A percentile compares a stretch with the other conserved stretches of the same genome.
These are phyloP conservation scores for Talaromyces marneffei DNA, from an alignment of 2,329 filamentous ascomycete genomes.

Conservation along the genomic window DNA sequence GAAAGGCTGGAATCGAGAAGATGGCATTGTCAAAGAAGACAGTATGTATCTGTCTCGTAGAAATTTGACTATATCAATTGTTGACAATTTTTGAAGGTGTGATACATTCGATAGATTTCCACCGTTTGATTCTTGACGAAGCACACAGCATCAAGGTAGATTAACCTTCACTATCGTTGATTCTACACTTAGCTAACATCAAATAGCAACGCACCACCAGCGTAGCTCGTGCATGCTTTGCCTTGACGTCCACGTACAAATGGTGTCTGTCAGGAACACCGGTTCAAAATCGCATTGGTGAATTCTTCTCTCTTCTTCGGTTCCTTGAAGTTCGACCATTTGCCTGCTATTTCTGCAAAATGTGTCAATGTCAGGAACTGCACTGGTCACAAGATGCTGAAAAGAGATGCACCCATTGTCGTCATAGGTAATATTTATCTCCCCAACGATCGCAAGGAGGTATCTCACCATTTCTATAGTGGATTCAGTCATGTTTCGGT, in stretches of 20 bases:
- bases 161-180: neutral
- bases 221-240: slow-evolving; percentile 92
- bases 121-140: slow-evolving; percentile 89
- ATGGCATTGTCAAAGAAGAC: slow-evolving; percentile 72
- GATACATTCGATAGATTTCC: slow-evolving; percentile 81
- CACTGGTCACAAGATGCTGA: slow-evolving; percentile 76
- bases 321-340: slow-evolving; percentile 88
- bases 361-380: slow-evolving; percentile 70
- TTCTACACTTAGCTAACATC: slow-evolving; percentile 5
- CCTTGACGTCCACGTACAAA: slow-evolving; percentile 77
- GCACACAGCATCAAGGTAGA: slow-evolving; percentile 82
- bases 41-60: slow-evolving; percentile 33
- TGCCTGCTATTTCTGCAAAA: slow-evolving; percentile 88
- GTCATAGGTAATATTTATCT: slow-evolving; percentile 41
- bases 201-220: slow-evolving; percentile 63
- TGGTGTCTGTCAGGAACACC: slow-evolving; percentile 96
- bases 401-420: slow-evolving; percentile 65
- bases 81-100: slow-evolving; percentile 45
- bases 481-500: slow-evolving; percentile 67
- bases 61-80: neutral
- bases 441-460: neutral
- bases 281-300: slow-evolving; percentile 92
- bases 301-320: slow-evolving; percentile 89
- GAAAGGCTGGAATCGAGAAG: slow-evolving; percentile 78
- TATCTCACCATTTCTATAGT: slow-evolving; percentile 25